These are phyloP conservation scores for Noccaea bulbosa DNA, from an alignment of 345 rosid genomes.

Conservation along the genomic window DNA sequence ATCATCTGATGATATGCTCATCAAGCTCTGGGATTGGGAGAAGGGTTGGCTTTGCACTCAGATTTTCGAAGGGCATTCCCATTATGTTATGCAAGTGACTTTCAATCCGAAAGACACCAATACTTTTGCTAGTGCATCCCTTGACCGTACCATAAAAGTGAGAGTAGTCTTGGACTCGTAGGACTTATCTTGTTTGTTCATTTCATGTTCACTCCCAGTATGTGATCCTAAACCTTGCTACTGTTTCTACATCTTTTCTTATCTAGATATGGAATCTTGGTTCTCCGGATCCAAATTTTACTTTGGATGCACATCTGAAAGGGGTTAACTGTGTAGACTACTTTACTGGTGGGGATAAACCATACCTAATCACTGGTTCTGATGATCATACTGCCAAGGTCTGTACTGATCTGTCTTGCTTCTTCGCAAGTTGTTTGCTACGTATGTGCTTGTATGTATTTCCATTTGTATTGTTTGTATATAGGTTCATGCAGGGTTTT, in stretches of 20 bases:
- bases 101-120: conserved; percentile 80
- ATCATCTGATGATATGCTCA: conserved; percentile 80
- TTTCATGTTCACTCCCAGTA: not conserved
- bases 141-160: conserved; percentile 80
- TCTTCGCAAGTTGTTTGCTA: conserved; percentile 23
- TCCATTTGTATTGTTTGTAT: conserved; percentile 21
- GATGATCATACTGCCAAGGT: conserved; percentile 96
- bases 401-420: conserved; percentile 33
- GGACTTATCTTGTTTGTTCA: conserved; percentile 4
- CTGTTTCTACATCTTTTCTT: conserved; percentile 21
- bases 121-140: conserved; percentile 84
- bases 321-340: conserved; percentile 89
- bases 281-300: conserved; percentile 71
- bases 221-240: conserved; percentile 15
- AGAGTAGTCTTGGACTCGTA: conserved; percentile 13
- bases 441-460: conserved; percentile 22
- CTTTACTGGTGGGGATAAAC: conserved; percentile 75
- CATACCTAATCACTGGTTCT: conserved; percentile 79
- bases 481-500: conserved; percentile 30
- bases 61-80: conserved; percentile 85
- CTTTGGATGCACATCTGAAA: conserved; percentile 82
- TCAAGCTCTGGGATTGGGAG: conserved; percentile 93
- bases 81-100: conserved; percentile 90
- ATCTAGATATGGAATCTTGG: conserved; percentile 93
- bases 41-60: conserved; percentile 75